Conservation (phyloP, 345 rosid species). For the Pistacia atlantica region DNA sequence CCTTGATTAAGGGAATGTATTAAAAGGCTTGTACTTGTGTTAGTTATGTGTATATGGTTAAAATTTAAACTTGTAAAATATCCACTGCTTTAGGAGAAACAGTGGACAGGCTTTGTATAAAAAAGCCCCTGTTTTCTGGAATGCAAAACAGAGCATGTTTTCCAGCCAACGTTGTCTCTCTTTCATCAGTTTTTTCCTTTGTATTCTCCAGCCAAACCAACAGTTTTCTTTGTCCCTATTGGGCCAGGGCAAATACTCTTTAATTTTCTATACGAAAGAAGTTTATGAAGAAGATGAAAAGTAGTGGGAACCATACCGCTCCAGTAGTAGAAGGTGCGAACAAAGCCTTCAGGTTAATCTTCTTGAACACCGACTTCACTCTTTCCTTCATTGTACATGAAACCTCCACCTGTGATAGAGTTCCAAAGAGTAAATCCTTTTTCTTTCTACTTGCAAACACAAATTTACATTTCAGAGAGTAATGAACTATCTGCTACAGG, state of each 20-base stretch:
- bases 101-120: too few species aligned
- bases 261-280: background rate
- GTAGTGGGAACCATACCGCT: slow-evolving; percentile 37
- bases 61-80: too few species aligned
- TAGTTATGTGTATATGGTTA: too few species aligned
- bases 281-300: background rate
- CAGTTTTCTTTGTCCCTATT: background rate
- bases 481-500: background rate
- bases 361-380: slow-evolving; percentile 20
- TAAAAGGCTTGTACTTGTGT: too few species aligned
- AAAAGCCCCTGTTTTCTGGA: too few species aligned
- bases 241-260: background rate
- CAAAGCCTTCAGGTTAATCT: slow-evolving; percentile 44
- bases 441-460: background rate
- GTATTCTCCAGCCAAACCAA: too few species aligned
- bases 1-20: too few species aligned
- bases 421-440: slow-evolving; percentile 18
- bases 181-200: too few species aligned
- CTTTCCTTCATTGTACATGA: slow-evolving; percentile 31
- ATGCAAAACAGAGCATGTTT: too few species aligned
- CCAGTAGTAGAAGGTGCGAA: slow-evolving; percentile 64
- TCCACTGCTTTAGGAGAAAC: too few species aligned
- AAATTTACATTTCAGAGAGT: background rate
- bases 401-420: slow-evolving; percentile 28
- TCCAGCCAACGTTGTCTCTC: too few species aligned